Evolutionary conservation across 2,329 filamentous ascomycete genomes (phyloP), one percentile per base, ranked within the genome.

Genomic region (Penicillium sp.): DNA sequence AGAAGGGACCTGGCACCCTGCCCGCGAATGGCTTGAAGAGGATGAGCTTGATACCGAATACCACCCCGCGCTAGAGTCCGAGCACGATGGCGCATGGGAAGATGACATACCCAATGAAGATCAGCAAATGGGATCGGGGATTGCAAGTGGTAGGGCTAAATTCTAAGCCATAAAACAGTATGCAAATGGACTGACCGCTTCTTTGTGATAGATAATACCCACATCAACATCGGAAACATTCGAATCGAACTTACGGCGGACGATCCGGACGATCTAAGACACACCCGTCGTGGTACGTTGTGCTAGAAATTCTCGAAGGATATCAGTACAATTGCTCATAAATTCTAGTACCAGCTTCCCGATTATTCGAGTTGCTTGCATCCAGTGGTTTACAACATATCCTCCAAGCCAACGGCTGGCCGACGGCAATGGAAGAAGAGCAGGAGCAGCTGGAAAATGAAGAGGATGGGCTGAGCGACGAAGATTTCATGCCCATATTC

Each of bases 351-450:
- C 71, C 71, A 0, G 66, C 68, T 19, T 63, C 71, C 34, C 79
- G 83, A 60, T 75, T 86, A 47, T 73, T 85, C 60, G 80, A 81
- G 61, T 66, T 86, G 21, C 75, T 86, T n/a, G 79, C 81, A 8
- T 74, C 80, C 34, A 75, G 77, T 51, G 82, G 82, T 34, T 71
- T 87, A 6, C 78, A 80, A 52, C 78, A 80, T 33, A 77, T 86
- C 41, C 79, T 86, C 41, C 68, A 69, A 47, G 65, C 68, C 50
- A 70, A 72, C 60, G 68, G 71, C 38, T 66, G 71, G 58, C 54
- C 59, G 6, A 45, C 33, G 2, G 50, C 51, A 21, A 31, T 57
- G 11, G 31, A 43, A 10, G 55, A 45, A 8, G 46, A 58, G 3
- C 40, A 44, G 5, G 67, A 53, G 60, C 53, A 11, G 62, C 16